A percentile compares a stretch with the other conserved stretches of the same genome.
Evolutionary conservation across 495 filamentous ascomycete genomes (phyloP).

Genomic region (Aspergillus nidulans): DNA sequence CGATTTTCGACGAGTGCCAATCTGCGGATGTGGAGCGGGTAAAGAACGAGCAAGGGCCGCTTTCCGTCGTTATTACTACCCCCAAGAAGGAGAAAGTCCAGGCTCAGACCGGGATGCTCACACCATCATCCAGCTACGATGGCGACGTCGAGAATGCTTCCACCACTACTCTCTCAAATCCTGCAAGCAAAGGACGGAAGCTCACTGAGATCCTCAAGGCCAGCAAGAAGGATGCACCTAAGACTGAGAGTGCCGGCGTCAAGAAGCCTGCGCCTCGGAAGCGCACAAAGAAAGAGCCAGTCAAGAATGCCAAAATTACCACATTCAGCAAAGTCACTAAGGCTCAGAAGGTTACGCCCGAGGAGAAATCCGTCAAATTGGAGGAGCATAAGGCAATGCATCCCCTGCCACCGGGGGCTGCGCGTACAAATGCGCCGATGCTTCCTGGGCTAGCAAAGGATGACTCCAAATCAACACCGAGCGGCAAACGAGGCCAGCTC

Average conservation of each 20-base stretch:
- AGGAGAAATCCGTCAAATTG: conserved; percentile 19
- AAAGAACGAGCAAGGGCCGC: conserved; percentile 23
- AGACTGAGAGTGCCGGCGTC: conserved; percentile 22
- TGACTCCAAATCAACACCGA: conserved; percentile 10
- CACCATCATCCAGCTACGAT: conserved; percentile 53
- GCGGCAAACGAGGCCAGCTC: conserved; percentile 16
- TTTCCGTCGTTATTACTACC: conserved; percentile 42
- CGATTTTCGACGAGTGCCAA: conserved; percentile 43
- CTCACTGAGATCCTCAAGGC: conserved; percentile 30
- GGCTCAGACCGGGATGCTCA: conserved; percentile 52
- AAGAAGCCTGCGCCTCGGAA: conserved; percentile 21
- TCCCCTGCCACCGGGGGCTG: conserved; percentile 36
- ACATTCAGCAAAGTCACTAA: conserved; percentile 40
- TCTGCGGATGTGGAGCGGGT: conserved; percentile 37
- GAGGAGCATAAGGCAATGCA: conserved; percentile 33
- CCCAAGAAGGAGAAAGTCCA: conserved; percentile 37
- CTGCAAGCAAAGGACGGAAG: conserved; percentile 27
- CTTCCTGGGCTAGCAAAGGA: conserved; percentile 22
- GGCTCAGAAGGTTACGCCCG: conserved; percentile 16
- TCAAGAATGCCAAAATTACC: conserved; percentile 34
- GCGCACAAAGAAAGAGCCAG: conserved; percentile 19
- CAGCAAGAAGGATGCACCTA: conserved; percentile 23
- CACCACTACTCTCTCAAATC: conserved; percentile 21
- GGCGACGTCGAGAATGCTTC: conserved; percentile 22
- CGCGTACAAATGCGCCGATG: conserved; percentile 38